phyloP scores from a whole-genome alignment of 768 basidiomycete genomes.

The Tylopilus intermedius region DNA sequence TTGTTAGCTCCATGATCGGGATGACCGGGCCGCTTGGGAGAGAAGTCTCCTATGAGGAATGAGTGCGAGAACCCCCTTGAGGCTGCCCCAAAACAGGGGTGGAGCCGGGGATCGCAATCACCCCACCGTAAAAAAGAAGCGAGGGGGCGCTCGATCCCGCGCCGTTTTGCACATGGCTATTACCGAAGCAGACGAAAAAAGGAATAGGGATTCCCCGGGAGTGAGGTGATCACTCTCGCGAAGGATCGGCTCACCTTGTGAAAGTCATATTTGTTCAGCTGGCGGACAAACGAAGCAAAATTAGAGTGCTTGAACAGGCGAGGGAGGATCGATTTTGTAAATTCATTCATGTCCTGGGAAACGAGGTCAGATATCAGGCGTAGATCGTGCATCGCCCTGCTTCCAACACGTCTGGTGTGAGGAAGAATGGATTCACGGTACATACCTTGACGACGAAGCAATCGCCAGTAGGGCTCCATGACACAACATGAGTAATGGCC shows the following conservation, averaged over 20 bases:
- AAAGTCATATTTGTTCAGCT: constrained; percentile 95
- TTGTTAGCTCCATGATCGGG: constrained; percentile 4
- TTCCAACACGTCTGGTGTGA: neutral
- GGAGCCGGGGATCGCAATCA: constrained; percentile 8
- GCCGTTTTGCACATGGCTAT: constrained; percentile 10
- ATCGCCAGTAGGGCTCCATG: constrained; percentile 80
- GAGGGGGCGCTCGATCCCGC: constrained; percentile 12
- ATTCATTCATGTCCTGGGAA: constrained; percentile 84
- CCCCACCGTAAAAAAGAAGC: constrained; percentile 9
- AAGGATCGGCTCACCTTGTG: constrained; percentile 59
- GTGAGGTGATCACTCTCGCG: neutral
- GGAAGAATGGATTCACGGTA: neutral
- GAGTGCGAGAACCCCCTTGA: constrained; percentile 6
- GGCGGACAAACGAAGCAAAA: constrained; percentile 87
- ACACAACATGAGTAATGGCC: constrained; percentile 65
- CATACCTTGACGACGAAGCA: constrained; percentile 82
- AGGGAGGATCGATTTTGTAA: constrained; percentile 85
- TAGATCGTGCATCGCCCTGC: neutral
- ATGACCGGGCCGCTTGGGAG: neutral
- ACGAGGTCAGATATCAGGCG: constrained; percentile 9
- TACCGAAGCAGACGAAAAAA: constrained; percentile 11
- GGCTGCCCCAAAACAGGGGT: constrained; percentile 10
- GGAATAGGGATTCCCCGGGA: neutral
- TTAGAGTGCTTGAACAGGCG: constrained; percentile 95
- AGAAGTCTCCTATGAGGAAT: neutral